phyloP scores from a whole-genome alignment of 2,329 filamentous ascomycete genomes.

The Chaetoscypha palmicola region DNA sequence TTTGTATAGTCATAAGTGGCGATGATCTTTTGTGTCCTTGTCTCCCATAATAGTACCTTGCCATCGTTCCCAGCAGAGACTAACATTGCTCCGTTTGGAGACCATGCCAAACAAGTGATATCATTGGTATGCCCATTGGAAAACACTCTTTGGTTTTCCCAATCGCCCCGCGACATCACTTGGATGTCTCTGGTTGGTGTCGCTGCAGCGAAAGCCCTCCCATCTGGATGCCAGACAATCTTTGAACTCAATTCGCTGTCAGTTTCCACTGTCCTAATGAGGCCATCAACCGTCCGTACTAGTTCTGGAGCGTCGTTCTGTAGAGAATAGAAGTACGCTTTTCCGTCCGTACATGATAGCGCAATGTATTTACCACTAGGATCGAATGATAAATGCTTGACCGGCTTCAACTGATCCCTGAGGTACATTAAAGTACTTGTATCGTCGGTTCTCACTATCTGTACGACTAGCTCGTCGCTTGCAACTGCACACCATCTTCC shows the following conservation, averaged over 20 bases:
- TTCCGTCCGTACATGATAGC: conserved; percentile 80
- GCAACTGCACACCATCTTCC: conserved; percentile 85
- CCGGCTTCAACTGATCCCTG: conserved; percentile 75
- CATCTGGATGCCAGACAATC: conserved; percentile 89
- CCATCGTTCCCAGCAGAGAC: conserved; percentile 62
- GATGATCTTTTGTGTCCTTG: conserved; percentile 75
- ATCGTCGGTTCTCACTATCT: conserved; percentile 76
- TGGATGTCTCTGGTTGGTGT: conserved; percentile 79
- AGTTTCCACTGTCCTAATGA: conserved; percentile 72
- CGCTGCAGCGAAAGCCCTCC: conserved; percentile 78
- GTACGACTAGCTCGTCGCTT: conserved; percentile 92
- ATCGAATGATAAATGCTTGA: conserved; percentile 89
- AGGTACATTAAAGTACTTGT: conserved; percentile 70
- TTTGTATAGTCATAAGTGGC: conserved; percentile 73
- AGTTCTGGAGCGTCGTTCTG: conserved; percentile 72
- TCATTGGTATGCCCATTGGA: conserved; percentile 72
- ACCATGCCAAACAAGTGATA: conserved; percentile 86
- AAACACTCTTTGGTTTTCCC: conserved; percentile 79
- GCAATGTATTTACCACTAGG: conserved; percentile 68
- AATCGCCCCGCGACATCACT: conserved; percentile 80
- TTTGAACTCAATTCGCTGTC: conserved; percentile 70
- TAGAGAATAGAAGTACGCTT: conserved; percentile 84
- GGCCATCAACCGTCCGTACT: conserved; percentile 74
- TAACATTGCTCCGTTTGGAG: conserved; percentile 84
- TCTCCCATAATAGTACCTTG: conserved; percentile 79